Evolutionary conservation across 1,284 basidiomycete genomes (phyloP).

Genomic region (Cryptococcus maquisensis): DNA sequence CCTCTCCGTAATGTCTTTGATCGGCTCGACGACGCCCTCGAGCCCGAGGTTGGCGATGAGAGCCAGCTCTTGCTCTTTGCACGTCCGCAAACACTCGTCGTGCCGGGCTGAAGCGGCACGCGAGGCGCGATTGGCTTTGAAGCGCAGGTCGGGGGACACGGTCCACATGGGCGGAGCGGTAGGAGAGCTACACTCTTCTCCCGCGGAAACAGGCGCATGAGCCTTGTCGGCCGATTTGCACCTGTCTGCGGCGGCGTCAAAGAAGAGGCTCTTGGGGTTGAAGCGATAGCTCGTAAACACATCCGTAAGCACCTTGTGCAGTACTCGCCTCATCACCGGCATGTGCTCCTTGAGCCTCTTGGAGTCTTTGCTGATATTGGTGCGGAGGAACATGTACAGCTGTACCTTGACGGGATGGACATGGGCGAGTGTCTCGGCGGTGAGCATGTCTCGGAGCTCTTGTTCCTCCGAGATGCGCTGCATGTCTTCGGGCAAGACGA

Average conservation of each 20-base stretch:
- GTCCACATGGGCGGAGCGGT: background rate
- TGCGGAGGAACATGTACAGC: slow-evolving; percentile 3
- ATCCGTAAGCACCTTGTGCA: slow-evolving; percentile 8
- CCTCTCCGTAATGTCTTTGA: slow-evolving; percentile 19
- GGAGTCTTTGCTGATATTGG: slow-evolving; percentile 8
- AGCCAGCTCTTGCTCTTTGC: slow-evolving; percentile 5
- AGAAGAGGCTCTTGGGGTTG: slow-evolving; percentile 12
- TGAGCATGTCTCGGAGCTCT: background rate
- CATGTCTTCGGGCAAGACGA: background rate
- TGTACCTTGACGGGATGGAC: slow-evolving; percentile 1
- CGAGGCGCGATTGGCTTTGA: background rate
- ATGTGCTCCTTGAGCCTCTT: slow-evolving; percentile 1
- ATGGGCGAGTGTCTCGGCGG: slow-evolving; percentile 1
- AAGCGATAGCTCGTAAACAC: slow-evolving; percentile 11
- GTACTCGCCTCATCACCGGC: background rate
- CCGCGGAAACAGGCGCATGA: background rate
- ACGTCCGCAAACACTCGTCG: slow-evolving; percentile 2
- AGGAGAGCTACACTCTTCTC: background rate
- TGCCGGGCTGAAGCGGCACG: slow-evolving; percentile 6
- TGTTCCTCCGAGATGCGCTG: background rate
- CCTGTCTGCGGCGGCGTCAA: slow-evolving; percentile 7
- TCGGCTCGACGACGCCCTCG: slow-evolving; percentile 15
- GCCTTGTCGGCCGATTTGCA: background rate
- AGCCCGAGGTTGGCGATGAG: slow-evolving; percentile 14
- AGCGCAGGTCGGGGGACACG: background rate